Conservation (phyloP, 2,329 filamentous ascomycete species). For the Penicillium sp. region DNA sequence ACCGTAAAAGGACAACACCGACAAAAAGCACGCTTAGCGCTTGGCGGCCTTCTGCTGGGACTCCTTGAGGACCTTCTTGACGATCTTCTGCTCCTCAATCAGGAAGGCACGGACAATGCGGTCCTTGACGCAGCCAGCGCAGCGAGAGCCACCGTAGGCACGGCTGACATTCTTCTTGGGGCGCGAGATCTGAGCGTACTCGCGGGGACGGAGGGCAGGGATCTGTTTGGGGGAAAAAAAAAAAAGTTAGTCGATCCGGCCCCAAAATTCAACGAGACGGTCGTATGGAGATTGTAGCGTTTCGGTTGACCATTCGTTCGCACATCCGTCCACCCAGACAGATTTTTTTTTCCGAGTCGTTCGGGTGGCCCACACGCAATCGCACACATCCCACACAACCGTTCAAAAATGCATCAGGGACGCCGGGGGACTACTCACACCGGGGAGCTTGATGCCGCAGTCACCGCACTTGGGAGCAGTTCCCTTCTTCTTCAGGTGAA, state of each 20-base stretch:
- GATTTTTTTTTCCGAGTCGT: constrained; percentile 12
- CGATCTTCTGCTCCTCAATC: constrained; percentile 99
- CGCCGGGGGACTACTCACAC: constrained; percentile 67
- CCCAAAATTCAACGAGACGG: constrained; percentile 3
- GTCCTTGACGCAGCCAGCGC: constrained; percentile 97
- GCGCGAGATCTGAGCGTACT: constrained; percentile 95
- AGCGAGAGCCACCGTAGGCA: constrained; percentile 97
- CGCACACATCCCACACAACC: constrained; percentile 16
- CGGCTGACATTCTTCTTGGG: constrained; percentile 99
- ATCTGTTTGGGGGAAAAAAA: constrained; percentile 60
- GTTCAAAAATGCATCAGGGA: constrained; percentile 10
- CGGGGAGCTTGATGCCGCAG: constrained; percentile 95
- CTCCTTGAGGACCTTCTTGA: constrained; percentile 99
- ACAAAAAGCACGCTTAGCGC: constrained; percentile 41
- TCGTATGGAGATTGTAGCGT: constrained; percentile 6
- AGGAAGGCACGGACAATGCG: constrained; percentile 97
- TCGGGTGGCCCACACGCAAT: constrained; percentile 14
- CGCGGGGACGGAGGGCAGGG: constrained; percentile 94
- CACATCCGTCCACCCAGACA: constrained; percentile 6
- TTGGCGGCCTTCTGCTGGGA: constrained; percentile 66
- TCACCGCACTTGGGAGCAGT: constrained; percentile 99
- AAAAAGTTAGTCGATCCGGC: constrained; percentile 15
- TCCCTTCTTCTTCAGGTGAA: constrained; percentile 99
- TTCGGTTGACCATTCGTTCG: constrained; percentile 15
- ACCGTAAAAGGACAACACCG: constrained; percentile 37